Percentiles rank a stretch among this genome's conserved stretches.
These are phyloP conservation scores for Ustilago xerochloae DNA, from an alignment of 1,284 basidiomycete species.

Conservation along the genomic window DNA sequence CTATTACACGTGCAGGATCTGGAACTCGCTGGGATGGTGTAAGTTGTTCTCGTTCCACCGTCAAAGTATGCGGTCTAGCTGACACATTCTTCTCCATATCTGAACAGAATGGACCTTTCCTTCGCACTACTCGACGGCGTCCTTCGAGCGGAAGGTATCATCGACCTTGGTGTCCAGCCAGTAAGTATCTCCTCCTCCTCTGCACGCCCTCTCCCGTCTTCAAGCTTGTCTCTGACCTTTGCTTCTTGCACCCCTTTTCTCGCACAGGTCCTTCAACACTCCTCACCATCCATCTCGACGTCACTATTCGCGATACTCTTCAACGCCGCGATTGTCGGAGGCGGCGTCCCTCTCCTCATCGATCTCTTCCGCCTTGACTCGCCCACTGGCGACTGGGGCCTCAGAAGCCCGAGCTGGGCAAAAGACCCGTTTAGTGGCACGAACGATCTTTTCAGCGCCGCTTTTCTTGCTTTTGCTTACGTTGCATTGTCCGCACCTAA, in stretches of 20 bases:
- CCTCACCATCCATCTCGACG: slow-evolving; percentile 26
- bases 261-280: slow-evolving; percentile 36
- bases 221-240: neutral
- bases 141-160: slow-evolving; percentile 57
- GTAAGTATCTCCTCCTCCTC: slow-evolving; percentile 17
- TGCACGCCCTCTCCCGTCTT: neutral
- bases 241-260: neutral
- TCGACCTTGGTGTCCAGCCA: slow-evolving; percentile 42
- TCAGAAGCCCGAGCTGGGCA: slow-evolving; percentile 50
- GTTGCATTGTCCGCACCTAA: slow-evolving; percentile 9
- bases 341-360: slow-evolving; percentile 54
- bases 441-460: slow-evolving; percentile 45
- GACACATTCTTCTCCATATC: neutral
- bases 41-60: neutral
- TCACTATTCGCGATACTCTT: slow-evolving; percentile 52
- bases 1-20: slow-evolving; percentile 29
- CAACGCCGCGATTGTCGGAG: slow-evolving; percentile 52
- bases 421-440: slow-evolving; percentile 34
- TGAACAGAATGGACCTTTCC: slow-evolving; percentile 37
- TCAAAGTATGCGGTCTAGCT: neutral
- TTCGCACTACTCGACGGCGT: slow-evolving; percentile 52
- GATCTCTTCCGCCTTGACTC: slow-evolving; percentile 53
- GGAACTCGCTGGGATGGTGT: slow-evolving; percentile 19
- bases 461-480: slow-evolving; percentile 27
- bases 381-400: slow-evolving; percentile 46